These are phyloP conservation scores for Tubosaeta sp. DNA, from an alignment of 768 basidiomycete species.

Conservation along the genomic window DNA sequence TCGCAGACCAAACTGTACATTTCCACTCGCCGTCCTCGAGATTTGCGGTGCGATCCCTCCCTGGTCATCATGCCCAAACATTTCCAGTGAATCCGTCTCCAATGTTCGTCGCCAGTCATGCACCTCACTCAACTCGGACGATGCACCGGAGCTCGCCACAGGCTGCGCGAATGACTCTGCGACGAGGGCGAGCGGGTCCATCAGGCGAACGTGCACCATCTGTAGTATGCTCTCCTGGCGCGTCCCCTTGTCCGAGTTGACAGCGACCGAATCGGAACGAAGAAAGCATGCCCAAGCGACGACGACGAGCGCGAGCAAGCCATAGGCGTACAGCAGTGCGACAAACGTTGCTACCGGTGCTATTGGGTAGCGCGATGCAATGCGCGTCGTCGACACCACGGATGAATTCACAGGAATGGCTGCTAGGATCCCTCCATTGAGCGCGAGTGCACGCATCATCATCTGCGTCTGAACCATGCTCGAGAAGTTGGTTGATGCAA, in stretches of 20 bases:
- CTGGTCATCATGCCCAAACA: background rate
- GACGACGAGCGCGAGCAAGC: background rate
- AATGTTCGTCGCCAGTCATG: background rate
- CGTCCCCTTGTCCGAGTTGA: background rate
- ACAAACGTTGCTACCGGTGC: background rate
- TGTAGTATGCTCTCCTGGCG: background rate
- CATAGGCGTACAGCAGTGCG: background rate
- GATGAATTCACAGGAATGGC: background rate
- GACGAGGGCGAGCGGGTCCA: background rate
- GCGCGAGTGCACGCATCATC: background rate
- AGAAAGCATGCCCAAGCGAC: background rate
- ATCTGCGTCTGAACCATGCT: background rate
- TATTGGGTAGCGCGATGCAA: background rate
- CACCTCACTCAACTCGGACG: background rate
- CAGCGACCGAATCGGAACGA: background rate
- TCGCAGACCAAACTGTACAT: background rate
- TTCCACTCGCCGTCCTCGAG: background rate
- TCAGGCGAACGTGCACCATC: constrained; percentile 1
- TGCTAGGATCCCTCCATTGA: background rate
- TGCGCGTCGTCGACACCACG: background rate
- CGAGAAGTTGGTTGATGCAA: background rate
- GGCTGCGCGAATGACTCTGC: background rate
- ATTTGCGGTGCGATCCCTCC: background rate
- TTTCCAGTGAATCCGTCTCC: background rate
- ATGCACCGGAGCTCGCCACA: background rate